Evolutionary conservation across 352 stramenopile species (phyloP).

Genomic region (Halophytophthora batemanensis): DNA sequence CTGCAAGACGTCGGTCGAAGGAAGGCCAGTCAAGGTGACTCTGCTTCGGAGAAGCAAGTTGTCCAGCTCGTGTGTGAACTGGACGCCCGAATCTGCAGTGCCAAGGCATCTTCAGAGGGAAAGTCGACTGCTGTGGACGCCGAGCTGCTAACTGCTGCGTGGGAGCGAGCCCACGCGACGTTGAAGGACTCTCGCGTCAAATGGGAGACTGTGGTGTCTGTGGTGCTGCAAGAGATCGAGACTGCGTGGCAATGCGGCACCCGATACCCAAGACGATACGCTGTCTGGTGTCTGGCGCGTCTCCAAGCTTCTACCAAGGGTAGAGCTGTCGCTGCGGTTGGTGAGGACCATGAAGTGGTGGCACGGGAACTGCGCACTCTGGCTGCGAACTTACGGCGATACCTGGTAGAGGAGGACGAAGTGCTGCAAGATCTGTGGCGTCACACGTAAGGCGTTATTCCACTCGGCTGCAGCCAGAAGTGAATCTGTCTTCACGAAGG

Average conservation of each 20-base stretch:
- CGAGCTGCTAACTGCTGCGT: conserved; percentile 11
- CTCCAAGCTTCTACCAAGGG: conserved; percentile 14
- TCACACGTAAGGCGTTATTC: conserved; percentile 3
- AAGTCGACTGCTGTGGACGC: conserved; percentile 1
- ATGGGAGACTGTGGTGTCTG: conserved; percentile 8
- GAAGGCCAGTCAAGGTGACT: neutral
- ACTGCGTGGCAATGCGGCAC: conserved; percentile 37
- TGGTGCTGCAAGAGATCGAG: conserved; percentile 36
- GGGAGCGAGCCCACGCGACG: conserved; percentile 13
- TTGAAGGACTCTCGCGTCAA: conserved; percentile 3
- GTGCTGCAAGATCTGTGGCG: conserved; percentile 33
- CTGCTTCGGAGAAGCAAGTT: neutral
- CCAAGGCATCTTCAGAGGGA: conserved; percentile 1
- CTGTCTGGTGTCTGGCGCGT: conserved; percentile 43
- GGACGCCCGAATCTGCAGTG: conserved; percentile 3
- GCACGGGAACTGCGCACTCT: conserved; percentile 8
- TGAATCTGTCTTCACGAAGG: too few relatives aligned
- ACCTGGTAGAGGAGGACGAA: conserved; percentile 16
- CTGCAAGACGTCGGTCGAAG: conserved; percentile 12
- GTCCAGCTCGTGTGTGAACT: conserved; percentile 5
- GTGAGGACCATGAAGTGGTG: neutral
- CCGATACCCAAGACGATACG: conserved; percentile 46
- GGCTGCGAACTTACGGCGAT: conserved; percentile 8
- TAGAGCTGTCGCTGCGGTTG: conserved; percentile 1
- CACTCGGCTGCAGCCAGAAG: neutral